Evolutionary conservation across 495 filamentous ascomycete genomes (phyloP).

Genomic region (Aspergillus incahuasiensis): DNA sequence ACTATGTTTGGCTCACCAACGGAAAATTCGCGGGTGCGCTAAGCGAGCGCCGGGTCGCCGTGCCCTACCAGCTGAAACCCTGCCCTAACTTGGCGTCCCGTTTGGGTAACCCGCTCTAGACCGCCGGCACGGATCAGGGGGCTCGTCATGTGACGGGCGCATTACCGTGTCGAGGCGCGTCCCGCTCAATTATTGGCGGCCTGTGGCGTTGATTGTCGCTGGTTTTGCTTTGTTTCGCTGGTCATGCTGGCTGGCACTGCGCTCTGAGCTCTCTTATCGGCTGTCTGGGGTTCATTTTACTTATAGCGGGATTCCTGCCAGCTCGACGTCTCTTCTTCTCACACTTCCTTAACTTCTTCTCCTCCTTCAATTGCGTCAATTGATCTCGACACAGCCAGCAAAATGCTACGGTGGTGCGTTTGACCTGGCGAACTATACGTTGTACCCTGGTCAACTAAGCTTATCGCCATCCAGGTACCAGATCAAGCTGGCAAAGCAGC

Average conservation of each 20-base stretch:
- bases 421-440: neutral
- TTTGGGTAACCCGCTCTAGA: conserved; percentile 12
- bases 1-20: conserved; percentile 27
- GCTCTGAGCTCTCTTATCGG: conserved; percentile 14
- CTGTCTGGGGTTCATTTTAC: conserved; percentile 13
- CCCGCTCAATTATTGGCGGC: conserved; percentile 15
- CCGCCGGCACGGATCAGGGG: conserved; percentile 13
- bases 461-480: conserved; percentile 67
- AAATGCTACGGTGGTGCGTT: conserved; percentile 45
- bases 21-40: conserved; percentile 41
- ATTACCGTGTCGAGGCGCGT: conserved; percentile 11
- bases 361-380: neutral
- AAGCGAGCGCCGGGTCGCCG: conserved; percentile 32
- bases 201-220: conserved; percentile 14
- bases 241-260: conserved; percentile 13
- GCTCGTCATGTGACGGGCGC: conserved; percentile 15
- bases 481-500: conserved; percentile 70
- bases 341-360: neutral
- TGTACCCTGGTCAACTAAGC: conserved; percentile 3
- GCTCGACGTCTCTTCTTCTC: neutral
- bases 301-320: conserved; percentile 12
- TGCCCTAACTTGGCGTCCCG: conserved; percentile 29
- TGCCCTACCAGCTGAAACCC: conserved; percentile 21
- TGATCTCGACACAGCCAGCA: neutral
- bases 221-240: conserved; percentile 17